A percentile compares a stretch with the other conserved stretches of the same genome.
Conservation (phyloP, 1,284 basidiomycete species). For the Nidula niveotomentosa region DNA sequence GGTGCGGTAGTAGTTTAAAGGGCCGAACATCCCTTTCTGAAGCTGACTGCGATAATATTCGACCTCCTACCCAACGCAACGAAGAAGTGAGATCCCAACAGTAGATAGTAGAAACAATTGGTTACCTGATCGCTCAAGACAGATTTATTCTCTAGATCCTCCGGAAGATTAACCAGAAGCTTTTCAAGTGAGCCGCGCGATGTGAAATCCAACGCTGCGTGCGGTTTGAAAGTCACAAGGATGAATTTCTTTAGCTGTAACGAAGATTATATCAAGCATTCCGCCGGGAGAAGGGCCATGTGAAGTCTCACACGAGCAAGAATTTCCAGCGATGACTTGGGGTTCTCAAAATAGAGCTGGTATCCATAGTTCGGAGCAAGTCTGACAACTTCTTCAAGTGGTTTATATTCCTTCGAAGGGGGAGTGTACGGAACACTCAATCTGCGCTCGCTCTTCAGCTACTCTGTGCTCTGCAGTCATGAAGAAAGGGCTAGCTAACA, state of each 20-base stretch:
- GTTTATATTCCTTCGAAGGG: conserved; percentile 43
- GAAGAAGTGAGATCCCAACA: too few relatives aligned
- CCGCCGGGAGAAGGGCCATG: too few relatives aligned
- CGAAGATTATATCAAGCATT: too few relatives aligned
- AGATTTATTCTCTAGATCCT: conserved; percentile 10
- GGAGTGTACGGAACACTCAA: conserved; percentile 64
- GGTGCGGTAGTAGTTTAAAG: conserved; percentile 72
- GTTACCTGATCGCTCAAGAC: conserved; percentile 22
- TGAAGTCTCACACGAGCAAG: conserved; percentile 43
- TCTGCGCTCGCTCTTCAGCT: conserved; percentile 27
- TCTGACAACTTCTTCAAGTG: conserved; percentile 48
- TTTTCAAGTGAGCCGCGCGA: conserved; percentile 22
- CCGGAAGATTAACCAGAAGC: conserved; percentile 14
- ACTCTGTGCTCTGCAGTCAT: neutral
- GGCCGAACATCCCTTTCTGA: conserved; percentile 58
- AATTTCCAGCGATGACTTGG: conserved; percentile 47
- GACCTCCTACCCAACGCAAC: conserved; percentile 41
- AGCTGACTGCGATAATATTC: conserved; percentile 46
- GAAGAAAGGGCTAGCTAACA: conserved; percentile 39
- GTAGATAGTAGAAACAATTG: too few relatives aligned
- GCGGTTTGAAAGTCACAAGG: conserved; percentile 23
- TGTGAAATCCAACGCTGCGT: conserved; percentile 17
- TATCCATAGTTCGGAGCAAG: conserved; percentile 60
- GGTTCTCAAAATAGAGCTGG: conserved; percentile 59
- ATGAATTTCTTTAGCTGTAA: conserved; percentile 36